Evolutionary conservation across 177 flowering plant species (phyloP).

Genomic region (Vitis hybrid): DNA sequence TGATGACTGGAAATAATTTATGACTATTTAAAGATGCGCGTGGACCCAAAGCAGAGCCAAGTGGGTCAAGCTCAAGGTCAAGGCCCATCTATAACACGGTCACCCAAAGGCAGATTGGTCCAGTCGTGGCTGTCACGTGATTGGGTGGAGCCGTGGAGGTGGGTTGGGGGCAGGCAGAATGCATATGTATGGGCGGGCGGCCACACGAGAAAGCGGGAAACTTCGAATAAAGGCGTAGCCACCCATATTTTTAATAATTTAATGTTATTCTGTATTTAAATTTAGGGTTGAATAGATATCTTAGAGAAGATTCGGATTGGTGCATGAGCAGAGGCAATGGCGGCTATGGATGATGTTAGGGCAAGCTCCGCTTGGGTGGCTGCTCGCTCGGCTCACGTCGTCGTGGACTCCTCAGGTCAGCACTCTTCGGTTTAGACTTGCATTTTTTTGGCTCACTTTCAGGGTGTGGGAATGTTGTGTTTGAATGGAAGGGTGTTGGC

Average conservation of each 20-base stretch:
- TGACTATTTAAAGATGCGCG: too few species aligned
- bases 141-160: too few species aligned
- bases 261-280: neutral
- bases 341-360: constrained; percentile 81
- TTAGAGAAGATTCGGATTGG: neutral
- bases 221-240: constrained; percentile 15
- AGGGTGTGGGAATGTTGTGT: neutral
- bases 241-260: neutral
- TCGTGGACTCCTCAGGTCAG: constrained; percentile 67
- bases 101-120: too few species aligned
- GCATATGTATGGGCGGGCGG: too few species aligned
- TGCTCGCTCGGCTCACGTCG: constrained; percentile 66
- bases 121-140: too few species aligned
- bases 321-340: neutral
- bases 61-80: too few species aligned
- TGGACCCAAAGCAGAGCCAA: too few species aligned
- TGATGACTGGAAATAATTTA: too few species aligned
- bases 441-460: neutral
- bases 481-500: neutral
- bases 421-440: neutral
- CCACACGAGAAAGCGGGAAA: constrained; percentile 29
- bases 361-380: constrained; percentile 85
- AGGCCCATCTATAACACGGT: too few species aligned
- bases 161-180: too few species aligned
- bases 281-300: constrained; percentile 12